Evolutionary conservation across 2,329 filamentous ascomycete genomes (phyloP), one percentile per base, ranked within the genome.

Genomic region (Lomentospora prolificans): DNA sequence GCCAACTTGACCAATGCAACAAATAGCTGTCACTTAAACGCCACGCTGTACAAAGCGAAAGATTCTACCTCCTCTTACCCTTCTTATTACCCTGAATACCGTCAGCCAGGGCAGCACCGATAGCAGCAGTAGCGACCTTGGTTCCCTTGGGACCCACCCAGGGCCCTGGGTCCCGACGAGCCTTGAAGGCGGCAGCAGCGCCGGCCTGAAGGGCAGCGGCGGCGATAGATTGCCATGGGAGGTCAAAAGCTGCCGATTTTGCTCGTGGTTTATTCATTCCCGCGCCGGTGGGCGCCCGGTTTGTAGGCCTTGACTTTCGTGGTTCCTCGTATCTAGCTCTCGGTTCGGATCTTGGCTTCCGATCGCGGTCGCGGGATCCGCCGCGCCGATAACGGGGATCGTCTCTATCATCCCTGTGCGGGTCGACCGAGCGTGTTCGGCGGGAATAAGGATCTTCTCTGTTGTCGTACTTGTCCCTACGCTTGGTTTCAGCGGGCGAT

Each of bases 101-200:
- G 56, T 78, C 75, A 33, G 77, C 70, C 14, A 77, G 63, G 0
- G 75, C 75, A 1, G 75, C 75, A 8, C 74, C 74, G 2, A 78
- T 58, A 2, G 75, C 75, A 2, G 75, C 75, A 1, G 74, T 75
- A 1, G 74, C 76, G 2, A 78, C 65, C 55, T 74, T 75, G 39
- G 72, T 73, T 3, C 74, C 75, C 59, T 78, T 78, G 9, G 71
- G 63, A 0, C 75, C 74, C 3, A 74, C 64, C 75, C 75, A 78
- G 1, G 70, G 65, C 1, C 74, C 72, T 1, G 69, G 67, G 12
- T 76, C 71, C 44, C 72, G 67, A 53, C 73, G 73, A 52, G 72
- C 68, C 51, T 73, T 69, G 66, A 75, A 73, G 8, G 74, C 74
- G 2, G 75, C 74, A 39, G 76, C 66, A 1, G 75, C 75, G 28